phyloP scores from a whole-genome alignment of 2,329 filamentous ascomycete species.

The Aspergillus carbonarius region DNA sequence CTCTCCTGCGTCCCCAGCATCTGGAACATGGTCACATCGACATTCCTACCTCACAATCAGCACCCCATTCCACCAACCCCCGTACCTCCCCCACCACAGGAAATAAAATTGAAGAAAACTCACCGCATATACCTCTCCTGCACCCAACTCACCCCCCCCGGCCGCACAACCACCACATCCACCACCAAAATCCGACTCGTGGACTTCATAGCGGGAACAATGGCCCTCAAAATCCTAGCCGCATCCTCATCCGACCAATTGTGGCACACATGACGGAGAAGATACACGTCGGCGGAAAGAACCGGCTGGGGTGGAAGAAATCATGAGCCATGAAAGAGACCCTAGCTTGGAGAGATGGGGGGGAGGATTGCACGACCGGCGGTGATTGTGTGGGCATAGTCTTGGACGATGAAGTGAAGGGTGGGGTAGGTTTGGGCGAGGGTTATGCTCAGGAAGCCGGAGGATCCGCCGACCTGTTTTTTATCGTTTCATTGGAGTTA shows the following conservation, averaged over 20 bases:
- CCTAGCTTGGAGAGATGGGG: neutral
- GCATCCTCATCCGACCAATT: constrained; percentile 12
- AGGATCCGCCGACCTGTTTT: constrained; percentile 10
- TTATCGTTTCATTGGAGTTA: too few species aligned
- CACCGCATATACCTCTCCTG: constrained; percentile 3
- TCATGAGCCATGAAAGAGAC: constrained; percentile 3
- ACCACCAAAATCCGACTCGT: constrained; percentile 1
- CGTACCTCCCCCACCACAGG: neutral
- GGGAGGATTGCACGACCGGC: neutral
- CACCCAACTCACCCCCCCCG: neutral
- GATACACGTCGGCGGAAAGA: constrained; percentile 8
- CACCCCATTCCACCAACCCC: neutral
- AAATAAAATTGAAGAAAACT: neutral
- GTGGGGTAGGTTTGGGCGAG: constrained; percentile 5
- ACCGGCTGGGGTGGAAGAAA: constrained; percentile 4
- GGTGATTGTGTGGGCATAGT: constrained; percentile 6
- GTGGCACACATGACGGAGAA: constrained; percentile 14
- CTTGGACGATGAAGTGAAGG: constrained; percentile 10
- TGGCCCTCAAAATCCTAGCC: constrained; percentile 3
- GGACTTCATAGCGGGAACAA: constrained; percentile 9
- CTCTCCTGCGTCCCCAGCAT: constrained; percentile 2
- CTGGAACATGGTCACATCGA: constrained; percentile 2
- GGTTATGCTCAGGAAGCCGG: constrained; percentile 3
- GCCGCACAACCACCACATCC: neutral
- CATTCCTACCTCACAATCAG: neutral